phyloP scores from a whole-genome alignment of 768 basidiomycete genomes.

The Pleurotus giganteus region DNA sequence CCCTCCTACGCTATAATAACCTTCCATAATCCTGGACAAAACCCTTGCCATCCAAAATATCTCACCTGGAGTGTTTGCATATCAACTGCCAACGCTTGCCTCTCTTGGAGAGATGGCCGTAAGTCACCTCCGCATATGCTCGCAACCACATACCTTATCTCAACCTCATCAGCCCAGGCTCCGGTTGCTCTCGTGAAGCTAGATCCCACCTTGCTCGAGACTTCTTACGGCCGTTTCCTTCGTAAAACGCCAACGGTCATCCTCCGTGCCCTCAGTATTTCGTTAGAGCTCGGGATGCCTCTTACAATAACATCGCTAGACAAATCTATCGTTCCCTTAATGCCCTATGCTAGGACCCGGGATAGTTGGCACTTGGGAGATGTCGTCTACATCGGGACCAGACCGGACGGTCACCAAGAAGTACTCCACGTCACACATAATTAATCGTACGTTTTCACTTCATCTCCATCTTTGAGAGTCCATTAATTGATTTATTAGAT shows the following conservation, averaged over 20 bases:
- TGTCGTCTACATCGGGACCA: slow-evolving; percentile 15
- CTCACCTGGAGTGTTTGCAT: slow-evolving; percentile 32
- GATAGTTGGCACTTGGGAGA: slow-evolving; percentile 7
- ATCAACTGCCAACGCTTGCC: slow-evolving; percentile 19
- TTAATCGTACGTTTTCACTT: not conserved
- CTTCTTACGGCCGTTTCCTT: slow-evolving; percentile 29
- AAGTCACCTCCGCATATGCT: slow-evolving; percentile 10
- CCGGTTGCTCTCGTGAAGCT: slow-evolving; percentile 37
- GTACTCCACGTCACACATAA: slow-evolving; percentile 9
- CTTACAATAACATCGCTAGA: slow-evolving; percentile 30
- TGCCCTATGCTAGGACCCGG: slow-evolving; percentile 8
- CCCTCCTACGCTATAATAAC: slow-evolving; percentile 23
- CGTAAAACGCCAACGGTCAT: slow-evolving; percentile 31
- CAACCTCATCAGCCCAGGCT: slow-evolving; percentile 18
- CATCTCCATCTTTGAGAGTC: not conserved
- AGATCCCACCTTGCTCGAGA: slow-evolving; percentile 29
- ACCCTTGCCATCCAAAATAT: slow-evolving; percentile 14
- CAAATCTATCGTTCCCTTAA: slow-evolving; percentile 10
- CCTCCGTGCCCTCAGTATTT: slow-evolving; percentile 35
- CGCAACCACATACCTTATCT: not conserved
- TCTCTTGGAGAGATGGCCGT: slow-evolving; percentile 24
- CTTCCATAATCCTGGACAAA: slow-evolving; percentile 21
- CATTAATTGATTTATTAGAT: not conserved
- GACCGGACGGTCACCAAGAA: slow-evolving; percentile 13
- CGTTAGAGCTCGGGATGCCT: slow-evolving; percentile 35